These are phyloP conservation scores for Yamadazyma blattariae DNA, from an alignment of 1,139 yeast species.

Conservation along the genomic window DNA sequence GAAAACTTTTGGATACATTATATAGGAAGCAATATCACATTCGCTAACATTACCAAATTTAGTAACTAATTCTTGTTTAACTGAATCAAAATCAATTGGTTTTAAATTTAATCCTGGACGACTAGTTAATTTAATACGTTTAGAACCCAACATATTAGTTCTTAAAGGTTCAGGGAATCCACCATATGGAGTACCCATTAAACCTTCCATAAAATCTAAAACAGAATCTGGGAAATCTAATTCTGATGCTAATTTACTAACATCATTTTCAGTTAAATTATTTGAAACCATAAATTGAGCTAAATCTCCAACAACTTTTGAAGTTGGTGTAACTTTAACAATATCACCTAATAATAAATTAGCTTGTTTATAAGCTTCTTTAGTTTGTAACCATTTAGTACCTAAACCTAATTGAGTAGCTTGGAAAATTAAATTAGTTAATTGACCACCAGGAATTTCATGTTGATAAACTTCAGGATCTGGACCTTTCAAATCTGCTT, in stretches of 20 bases:
- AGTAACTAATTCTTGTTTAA: constrained; percentile 68
- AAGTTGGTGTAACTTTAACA: constrained; percentile 98
- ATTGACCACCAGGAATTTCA: constrained; percentile 99
- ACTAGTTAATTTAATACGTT: constrained; percentile 82
- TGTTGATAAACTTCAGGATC: constrained; percentile 98
- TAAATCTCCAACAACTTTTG: constrained; percentile 97
- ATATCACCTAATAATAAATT: constrained; percentile 89
- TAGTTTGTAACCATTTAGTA: constrained; percentile 92
- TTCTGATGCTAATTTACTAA: constrained; percentile 78
- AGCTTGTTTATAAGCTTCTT: constrained; percentile 88
- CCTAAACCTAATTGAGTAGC: constrained; percentile 99
- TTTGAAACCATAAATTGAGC: constrained; percentile 99
- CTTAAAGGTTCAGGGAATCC: constrained; percentile 99
- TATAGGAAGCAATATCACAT: constrained; percentile 88
- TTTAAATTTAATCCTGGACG: constrained; percentile 90
- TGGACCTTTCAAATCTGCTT: constrained; percentile 98
- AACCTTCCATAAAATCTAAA: constrained; percentile 96
- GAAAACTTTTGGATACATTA: constrained; percentile 97
- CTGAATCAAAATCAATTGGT: constrained; percentile 73
- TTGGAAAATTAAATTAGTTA: constrained; percentile 95
- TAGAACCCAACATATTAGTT: constrained; percentile 74
- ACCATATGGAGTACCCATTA: constrained; percentile 99
- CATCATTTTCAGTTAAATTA: constrained; percentile 82
- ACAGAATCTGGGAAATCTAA: constrained; percentile 98
- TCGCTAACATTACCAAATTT: constrained; percentile 70